Base-by-base conservation (phyloP, 768 basidiomycete genomes). In the Phylloporus arenicola region DNA sequence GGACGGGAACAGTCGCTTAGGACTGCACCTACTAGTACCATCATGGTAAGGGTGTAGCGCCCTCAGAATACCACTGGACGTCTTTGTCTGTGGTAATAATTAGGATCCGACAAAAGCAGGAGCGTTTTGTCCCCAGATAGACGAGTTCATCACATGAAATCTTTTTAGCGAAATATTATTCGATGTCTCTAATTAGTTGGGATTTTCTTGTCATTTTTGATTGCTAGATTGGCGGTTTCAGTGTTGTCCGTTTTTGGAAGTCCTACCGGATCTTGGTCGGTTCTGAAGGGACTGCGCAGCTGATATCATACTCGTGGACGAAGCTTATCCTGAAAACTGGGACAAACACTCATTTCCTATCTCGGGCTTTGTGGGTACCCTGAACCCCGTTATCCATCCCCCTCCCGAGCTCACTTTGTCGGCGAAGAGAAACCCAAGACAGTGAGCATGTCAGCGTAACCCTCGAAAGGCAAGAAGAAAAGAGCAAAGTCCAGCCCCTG, bases 221-320 rank as follows among this genome's bases (percentile, higher is more conserved):
- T 22, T 19, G 19, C 33, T 20, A 42, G 48, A 43, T 48, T 43
- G 48, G 40, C 48, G 38, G 37, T 38, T 19, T 3, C 17, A 13
- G 24, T 13, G 27, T n/a, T 42, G 11, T 42, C 53, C 44, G 8
- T 30, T 54, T 54, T 54, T 25, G 51, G 51, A 46, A 46, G 50
- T 34, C 17, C 8, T 22, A n/a, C 20, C 44, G 51, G 35, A 39
- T 44, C 49, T 44, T 38, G 35, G 27, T 43, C 42, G 42, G 39
- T 24, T 31, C n/a, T n/a, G 11, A 22, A 40, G 39, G 19, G 19
- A 39, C 19, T 40, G 39, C 39, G 20, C 9, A 6, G 9, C 11
- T 40, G 16, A 22, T 29, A 8, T 41, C 3, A 29, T 6, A 10
- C 29, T 16, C 40, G 22, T 10, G 24, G 5, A 6, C 13, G 40